Base-by-base conservation (phyloP, 2,329 filamentous ascomycete species). In the Pseudocercospora vitis region DNA sequence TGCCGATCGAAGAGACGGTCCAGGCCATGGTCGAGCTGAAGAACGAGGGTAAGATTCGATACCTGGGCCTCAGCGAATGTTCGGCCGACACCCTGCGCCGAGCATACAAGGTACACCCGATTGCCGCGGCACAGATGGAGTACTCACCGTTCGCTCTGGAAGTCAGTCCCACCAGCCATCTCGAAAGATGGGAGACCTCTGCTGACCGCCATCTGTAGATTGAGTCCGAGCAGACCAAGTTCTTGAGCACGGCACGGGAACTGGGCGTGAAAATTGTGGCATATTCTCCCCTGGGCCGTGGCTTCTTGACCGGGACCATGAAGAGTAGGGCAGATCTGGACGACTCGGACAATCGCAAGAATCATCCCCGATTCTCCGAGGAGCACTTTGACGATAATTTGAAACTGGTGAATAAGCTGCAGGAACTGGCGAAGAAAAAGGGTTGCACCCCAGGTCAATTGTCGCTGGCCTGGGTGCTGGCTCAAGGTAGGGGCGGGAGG, bases 51-150 rank as follows among this genome's bases (percentile, higher is more conserved):
- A 81, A 82, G 63, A 77, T 83, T 61, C 72, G 72, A 40, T 71
- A 80, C 60, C 68, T 83, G 2, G 79, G 79, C 1, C 65, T 83
- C 5, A 77, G 72, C 9, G 78, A 79, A 58, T 74, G 76, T 50
- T 75, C 72, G 21, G 74, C 77, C 3, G 66, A 69, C 6, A 78
- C 79, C 0, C 71, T 83, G 29, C 74, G 76, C 4, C 73, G 79
- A 14, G 81, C 81, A 3, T 63, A 69, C 63, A 71, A 69, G 11
- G 69, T 82, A 3, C 72, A 76, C 52, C 78, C 73, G 4, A 77
- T 84, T 49, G 68, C 74, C 3, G 76, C 75, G 7, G 75, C 78
- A n/a, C 78, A 83, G 67, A 72, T 80, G 44, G 80, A 81, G 60
- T 81, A 78, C 65, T 76, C 71, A 2, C 73, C 75, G 0, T 81